Evolutionary conservation across 257 asterid genomes (phyloP), one percentile per base, ranked within the genome.

Genomic region (Ilex aquifolium): DNA sequence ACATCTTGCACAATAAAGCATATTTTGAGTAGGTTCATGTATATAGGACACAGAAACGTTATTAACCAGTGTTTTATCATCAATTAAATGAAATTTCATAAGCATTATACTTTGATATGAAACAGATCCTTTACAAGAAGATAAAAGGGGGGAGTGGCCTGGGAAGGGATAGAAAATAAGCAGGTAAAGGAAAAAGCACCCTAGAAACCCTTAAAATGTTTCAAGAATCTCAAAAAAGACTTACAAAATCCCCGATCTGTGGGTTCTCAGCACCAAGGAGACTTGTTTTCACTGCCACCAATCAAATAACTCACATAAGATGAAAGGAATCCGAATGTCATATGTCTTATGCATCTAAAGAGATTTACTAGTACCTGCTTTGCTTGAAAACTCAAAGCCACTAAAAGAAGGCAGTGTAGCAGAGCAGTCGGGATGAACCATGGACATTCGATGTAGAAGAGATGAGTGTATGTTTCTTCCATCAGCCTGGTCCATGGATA

Each of bases 331-430:
- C 32, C 13, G 57, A 49, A 57, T 7, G 54, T 32, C 36, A 51
- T 44, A 63, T 30, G 13, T 21, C 59, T 29, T 21, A 61, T 59
- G 21, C 60, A 64, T 30, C 61, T 61, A 55, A 62, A 53, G 59
- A 69, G 31, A 62, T 32, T 48, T 50, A 63, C 3, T n/a, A 32
- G 51, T 78, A 93, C 97, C 96, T 36, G 90, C 76, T 72, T 71
- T 76, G 75, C 77, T 82, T 56, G 97, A 90, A 74, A 87, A 82
- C 27, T 80, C 89, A 74, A 77, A 87, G 61, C 94, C 95, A 68
- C 84, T 91, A 66, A 80, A 66, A 74, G 95, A 75, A 52, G 91
- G 77, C 40, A 83, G 71, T 68, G 83, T 88, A 51, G 83, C 64
- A 63, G 94, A 73, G 66, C 75, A 69, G 76, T 83, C 80, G 49